Percentiles rank a stretch among this genome's conserved stretches.
Evolutionary conservation across 2,329 filamentous ascomycete genomes (phyloP).

Genomic region (Cladosporium colombiae): DNA sequence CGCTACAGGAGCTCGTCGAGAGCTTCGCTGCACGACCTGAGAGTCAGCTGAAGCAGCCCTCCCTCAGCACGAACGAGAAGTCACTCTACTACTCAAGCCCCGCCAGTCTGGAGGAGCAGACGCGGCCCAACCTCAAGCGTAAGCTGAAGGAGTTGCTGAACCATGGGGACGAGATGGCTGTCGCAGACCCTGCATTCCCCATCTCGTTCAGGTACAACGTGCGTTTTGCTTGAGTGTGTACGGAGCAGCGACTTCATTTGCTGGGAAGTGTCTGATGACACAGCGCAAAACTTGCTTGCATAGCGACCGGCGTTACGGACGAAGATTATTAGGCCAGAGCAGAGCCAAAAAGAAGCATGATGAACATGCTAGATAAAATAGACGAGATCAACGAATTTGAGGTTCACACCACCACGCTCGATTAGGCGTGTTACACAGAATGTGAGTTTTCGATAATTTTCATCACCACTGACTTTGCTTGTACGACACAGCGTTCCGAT

Average conservation of each 20-base stretch:
- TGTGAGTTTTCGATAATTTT: background rate
- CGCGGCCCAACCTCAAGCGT: slow-evolving; percentile 76
- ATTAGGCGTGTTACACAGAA: background rate
- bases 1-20: slow-evolving; percentile 82
- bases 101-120: slow-evolving; percentile 78
- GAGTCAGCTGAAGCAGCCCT: slow-evolving; percentile 91
- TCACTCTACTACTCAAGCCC: slow-evolving; percentile 90
- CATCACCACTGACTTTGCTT: background rate
- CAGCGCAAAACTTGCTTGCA: slow-evolving; percentile 8
- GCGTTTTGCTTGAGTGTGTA: slow-evolving; percentile 40
- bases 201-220: slow-evolving; percentile 67
- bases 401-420: background rate
- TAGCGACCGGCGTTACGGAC: slow-evolving; percentile 16
- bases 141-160: slow-evolving; percentile 75
- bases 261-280: background rate
- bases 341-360: background rate
- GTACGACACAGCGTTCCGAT: background rate
- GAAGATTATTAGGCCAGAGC: background rate
- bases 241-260: background rate
- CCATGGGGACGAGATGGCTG: slow-evolving; percentile 83
- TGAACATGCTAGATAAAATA: background rate
- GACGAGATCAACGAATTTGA: background rate
- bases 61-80: slow-evolving; percentile 75
- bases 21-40: slow-evolving; percentile 80
- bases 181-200: slow-evolving; percentile 83